Evolutionary conservation across 73 alveolate genomes (phyloP).

Genomic region (Stentor coeruleus): DNA sequence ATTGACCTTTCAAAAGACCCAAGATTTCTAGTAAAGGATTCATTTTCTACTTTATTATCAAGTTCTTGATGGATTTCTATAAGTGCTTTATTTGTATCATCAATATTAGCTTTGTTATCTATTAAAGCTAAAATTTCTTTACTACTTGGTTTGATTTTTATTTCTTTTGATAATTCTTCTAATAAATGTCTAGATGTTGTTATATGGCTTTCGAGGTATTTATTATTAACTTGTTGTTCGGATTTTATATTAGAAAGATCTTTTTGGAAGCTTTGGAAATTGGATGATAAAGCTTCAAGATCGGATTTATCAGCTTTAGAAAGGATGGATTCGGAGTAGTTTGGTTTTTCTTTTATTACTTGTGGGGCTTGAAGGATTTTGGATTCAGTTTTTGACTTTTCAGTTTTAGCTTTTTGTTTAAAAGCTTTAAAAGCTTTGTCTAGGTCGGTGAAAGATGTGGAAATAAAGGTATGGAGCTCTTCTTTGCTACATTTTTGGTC

Average conservation of each 20-base stretch:
- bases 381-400: not conserved
- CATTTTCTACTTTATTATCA: conserved; percentile 53
- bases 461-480: not conserved
- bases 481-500: not conserved
- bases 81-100: conserved; percentile 76
- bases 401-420: not conserved
- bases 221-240: not conserved
- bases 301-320: not conserved
- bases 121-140: conserved; percentile 65
- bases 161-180: conserved; percentile 77
- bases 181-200: conserved; percentile 25
- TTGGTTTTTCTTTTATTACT: not conserved
- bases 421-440: no score
- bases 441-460: not conserved
- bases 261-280: not conserved
- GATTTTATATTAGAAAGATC: not conserved
- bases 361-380: not conserved
- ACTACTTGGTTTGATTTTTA: conserved; percentile 68
- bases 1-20: conserved; percentile 72
- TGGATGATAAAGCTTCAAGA: not conserved
- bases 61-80: conserved; percentile 75
- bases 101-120: conserved; percentile 60
- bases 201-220: not conserved
- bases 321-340: not conserved
- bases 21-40: conserved; percentile 57